Evolutionary conservation across 441 rosid genomes (phyloP), one percentile per base, ranked within the genome.

Genomic region (Gossypium davidsonii): DNA sequence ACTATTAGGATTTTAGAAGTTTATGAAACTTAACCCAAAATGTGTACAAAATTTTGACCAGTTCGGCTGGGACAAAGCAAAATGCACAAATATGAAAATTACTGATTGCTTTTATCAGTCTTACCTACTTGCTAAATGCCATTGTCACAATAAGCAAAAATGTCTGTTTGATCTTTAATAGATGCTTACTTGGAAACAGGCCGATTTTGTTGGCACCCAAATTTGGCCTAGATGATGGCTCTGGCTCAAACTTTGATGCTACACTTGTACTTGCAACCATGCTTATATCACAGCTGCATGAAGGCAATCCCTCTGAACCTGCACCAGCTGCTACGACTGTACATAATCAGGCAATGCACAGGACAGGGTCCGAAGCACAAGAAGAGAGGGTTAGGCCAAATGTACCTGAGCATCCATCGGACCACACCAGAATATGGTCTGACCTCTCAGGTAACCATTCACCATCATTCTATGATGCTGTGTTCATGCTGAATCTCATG

Each of bases 361-460:
- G 76, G 26, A 79, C 73, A 23, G 85, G 76, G 57, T 78, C 90
- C 26, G 79, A 75, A 72, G 78, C 75, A 76, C 90, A 84, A 70
- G 86, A 77, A 75, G 91, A 84, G 68, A 81, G 82, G 81, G 76
- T 66, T 71, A 85, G 85, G 75, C 79, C 76, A 57, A 82, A 73
- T 79, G 82, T 69, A 52, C 79, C 88, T 20, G 91, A 83, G 84
- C 90, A 91, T 56, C 91, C 89, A 66, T 91, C 94, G 77, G 89
- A 84, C 75, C 91, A 86, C 80, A 95, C 97, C 65, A 85, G 87
- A 87, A 87, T 95, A 77, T 95, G 96, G 96, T 93, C 97, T 77
- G 91, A 95, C 53, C 91, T 92, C 79, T 89, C 93, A 74, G 96
- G 97, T 87, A 82, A 79, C 37, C 65, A 11, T 65, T 48, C 66